Percentiles rank a stretch among this genome's conserved stretches.
Conservation (phyloP, 441 rosid genomes). For the Populus hybrid region DNA sequence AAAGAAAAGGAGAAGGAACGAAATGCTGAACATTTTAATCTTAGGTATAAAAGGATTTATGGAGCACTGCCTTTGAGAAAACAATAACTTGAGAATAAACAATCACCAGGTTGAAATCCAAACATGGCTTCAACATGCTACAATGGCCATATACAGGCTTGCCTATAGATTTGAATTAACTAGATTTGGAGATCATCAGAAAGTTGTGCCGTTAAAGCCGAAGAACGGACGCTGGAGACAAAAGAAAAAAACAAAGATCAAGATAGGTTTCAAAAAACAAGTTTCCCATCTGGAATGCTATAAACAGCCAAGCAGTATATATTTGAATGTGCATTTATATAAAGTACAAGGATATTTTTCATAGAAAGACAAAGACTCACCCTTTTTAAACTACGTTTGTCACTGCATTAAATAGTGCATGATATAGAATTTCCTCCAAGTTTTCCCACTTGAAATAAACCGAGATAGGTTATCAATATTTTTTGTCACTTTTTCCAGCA, state of each 20-base stretch:
- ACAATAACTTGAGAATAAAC: background rate
- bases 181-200: conserved; percentile 33
- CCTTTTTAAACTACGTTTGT: background rate
- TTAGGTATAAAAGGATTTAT: background rate
- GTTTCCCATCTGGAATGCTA: background rate
- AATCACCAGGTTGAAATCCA: background rate
- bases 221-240: conserved; percentile 60
- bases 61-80: background rate
- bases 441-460: background rate
- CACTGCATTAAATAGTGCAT: background rate
- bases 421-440: background rate
- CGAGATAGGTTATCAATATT: background rate
- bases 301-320: background rate
- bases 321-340: background rate
- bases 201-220: conserved; percentile 81
- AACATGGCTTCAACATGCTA: background rate
- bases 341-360: background rate
- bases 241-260: background rate
- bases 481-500: too few species aligned
- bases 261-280: background rate
- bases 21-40: background rate
- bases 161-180: background rate
- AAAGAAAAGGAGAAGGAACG: background rate
- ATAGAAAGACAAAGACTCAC: background rate
- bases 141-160: background rate